Percentiles rank a stretch among this genome's conserved stretches.
These are phyloP conservation scores for Linnemannia schmuckeri DNA, from an alignment of 192 early-diverging fungal genomes.

Conservation along the genomic window DNA sequence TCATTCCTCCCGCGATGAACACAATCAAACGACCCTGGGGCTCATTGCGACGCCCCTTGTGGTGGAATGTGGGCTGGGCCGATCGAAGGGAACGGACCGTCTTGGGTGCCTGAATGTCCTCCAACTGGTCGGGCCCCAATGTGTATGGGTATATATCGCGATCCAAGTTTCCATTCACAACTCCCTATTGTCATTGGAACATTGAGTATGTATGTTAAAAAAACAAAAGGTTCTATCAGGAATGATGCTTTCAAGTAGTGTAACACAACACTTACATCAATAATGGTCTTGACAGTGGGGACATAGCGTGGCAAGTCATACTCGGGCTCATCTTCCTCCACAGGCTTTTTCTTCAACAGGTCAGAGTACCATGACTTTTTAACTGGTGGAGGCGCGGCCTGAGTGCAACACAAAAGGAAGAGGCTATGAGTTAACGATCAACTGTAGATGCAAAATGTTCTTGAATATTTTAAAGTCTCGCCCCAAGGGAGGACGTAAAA, in stretches of 20 bases:
- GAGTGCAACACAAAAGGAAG: neutral
- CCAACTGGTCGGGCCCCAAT: constrained; percentile 40
- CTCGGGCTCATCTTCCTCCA: constrained; percentile 66
- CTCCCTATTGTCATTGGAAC: constrained; percentile 35
- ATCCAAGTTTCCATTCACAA: constrained; percentile 69
- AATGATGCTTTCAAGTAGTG: neutral
- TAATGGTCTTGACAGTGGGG: constrained; percentile 75
- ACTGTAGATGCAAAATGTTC: neutral
- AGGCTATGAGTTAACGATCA: neutral
- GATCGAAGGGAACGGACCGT: constrained; percentile 52
- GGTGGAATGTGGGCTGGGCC: constrained; percentile 51
- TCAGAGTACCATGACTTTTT: constrained; percentile 51
- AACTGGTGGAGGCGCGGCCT: constrained; percentile 47
- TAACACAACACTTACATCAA: constrained; percentile 34
- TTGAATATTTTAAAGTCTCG: neutral
- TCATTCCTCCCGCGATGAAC: constrained; percentile 85
- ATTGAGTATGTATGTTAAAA: neutral
- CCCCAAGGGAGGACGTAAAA: neutral
- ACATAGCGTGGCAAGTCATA: constrained; percentile 85
- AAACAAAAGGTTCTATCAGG: neutral
- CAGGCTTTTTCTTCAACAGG: constrained; percentile 45
- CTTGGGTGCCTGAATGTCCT: constrained; percentile 53
- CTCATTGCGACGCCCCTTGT: constrained; percentile 54
- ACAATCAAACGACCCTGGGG: constrained; percentile 72
- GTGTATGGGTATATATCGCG: constrained; percentile 75